Percentiles rank a stretch among this genome's conserved stretches.
phyloP scores from a whole-genome alignment of 2,329 filamentous ascomycete species.

The Hawksworthiomyces lignivorus region DNA sequence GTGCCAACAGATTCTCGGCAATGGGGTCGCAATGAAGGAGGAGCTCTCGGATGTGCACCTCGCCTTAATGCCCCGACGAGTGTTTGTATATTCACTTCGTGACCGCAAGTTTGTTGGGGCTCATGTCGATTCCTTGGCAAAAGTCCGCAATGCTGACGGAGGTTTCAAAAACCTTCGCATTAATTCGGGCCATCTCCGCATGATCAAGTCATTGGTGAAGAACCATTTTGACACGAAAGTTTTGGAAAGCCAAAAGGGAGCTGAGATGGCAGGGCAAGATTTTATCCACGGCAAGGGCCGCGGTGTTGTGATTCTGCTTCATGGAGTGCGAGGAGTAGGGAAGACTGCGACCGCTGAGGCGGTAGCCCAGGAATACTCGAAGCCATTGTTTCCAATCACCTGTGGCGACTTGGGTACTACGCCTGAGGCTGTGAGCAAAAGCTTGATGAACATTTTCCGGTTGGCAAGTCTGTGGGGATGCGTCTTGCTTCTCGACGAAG shows the following conservation, averaged over 20 bases:
- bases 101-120: constrained; percentile 19
- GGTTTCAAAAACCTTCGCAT: constrained; percentile 20
- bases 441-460: constrained; percentile 18
- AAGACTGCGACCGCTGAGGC: constrained; percentile 38
- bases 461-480: constrained; percentile 17
- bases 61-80: constrained; percentile 12
- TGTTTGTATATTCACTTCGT: constrained; percentile 19
- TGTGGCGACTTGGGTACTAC: constrained; percentile 40
- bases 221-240: constrained; percentile 12
- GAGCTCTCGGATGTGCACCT: constrained; percentile 11
- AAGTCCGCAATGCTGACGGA: constrained; percentile 4
- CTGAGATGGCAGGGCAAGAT: constrained; percentile 23
- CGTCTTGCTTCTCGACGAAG: constrained; percentile 20
- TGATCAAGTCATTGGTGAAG: constrained; percentile 16
- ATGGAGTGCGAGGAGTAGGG: constrained; percentile 40
- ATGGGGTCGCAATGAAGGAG: constrained; percentile 3
- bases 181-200: constrained; percentile 15
- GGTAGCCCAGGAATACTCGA: constrained; percentile 30
- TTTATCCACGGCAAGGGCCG: constrained; percentile 37
- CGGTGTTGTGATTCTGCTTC: constrained; percentile 36
- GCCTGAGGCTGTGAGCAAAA: constrained; percentile 23
- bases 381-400: constrained; percentile 41
- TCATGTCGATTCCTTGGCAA: constrained; percentile 4
- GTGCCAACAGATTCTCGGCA: no score
- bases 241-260: constrained; percentile 8